Conservation (phyloP, 2,329 filamentous ascomycete species). For the Alternaria tenuissima region DNA sequence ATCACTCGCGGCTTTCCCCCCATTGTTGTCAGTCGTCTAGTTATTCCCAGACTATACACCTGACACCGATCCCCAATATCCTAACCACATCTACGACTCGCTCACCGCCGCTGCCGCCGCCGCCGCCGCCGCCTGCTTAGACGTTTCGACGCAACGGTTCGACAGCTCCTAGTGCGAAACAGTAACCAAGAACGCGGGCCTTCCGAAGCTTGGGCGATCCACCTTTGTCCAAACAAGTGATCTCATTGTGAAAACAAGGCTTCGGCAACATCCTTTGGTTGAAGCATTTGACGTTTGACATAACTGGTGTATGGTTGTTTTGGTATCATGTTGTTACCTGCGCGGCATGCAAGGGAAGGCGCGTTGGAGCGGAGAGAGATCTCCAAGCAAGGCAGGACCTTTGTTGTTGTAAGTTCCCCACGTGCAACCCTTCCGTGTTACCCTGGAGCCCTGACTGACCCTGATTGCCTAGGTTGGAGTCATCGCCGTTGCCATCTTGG, state of each 20-base stretch:
- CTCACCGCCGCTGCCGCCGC: neutral
- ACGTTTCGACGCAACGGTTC: conserved; percentile 19
- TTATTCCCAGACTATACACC: conserved; percentile 7
- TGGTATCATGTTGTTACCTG: conserved; percentile 40
- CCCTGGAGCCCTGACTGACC: conserved; percentile 20
- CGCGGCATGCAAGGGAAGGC: conserved; percentile 28
- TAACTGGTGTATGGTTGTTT: conserved; percentile 10
- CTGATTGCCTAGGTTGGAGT: conserved; percentile 33
- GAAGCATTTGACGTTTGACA: conserved; percentile 18
- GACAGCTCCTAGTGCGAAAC: conserved; percentile 28
- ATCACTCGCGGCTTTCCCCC: conserved; percentile 13
- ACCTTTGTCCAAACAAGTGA: conserved; percentile 33
- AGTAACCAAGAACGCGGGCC: conserved; percentile 23
- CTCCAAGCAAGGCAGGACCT: conserved; percentile 32
- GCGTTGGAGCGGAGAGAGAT: conserved; percentile 31
- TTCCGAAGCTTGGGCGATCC: conserved; percentile 27
- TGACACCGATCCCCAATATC: neutral
- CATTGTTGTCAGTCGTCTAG: conserved; percentile 9
- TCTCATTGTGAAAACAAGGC: conserved; percentile 33
- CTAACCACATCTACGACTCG: conserved; percentile 16
- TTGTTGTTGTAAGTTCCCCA: conserved; percentile 39
- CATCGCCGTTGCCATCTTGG: conserved; percentile 40
- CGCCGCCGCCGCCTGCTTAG: neutral
- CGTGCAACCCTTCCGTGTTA: neutral
- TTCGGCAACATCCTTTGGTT: conserved; percentile 15